Evolutionary conservation across 2,329 filamentous ascomycete species (phyloP).

Genomic region (Colletotrichum phormii): DNA sequence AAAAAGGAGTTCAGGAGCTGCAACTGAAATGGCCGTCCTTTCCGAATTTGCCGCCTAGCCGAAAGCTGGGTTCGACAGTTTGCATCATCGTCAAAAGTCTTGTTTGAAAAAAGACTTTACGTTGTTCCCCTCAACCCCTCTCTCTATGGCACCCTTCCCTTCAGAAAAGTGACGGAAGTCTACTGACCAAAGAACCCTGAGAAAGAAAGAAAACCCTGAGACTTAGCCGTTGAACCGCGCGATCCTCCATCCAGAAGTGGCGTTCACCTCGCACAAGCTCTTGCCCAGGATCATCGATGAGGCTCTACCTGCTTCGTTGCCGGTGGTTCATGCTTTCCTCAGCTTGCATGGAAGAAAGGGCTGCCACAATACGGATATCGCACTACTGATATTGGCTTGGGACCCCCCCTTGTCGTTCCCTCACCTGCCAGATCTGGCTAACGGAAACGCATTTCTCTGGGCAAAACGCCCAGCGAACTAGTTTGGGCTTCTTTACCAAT

Average conservation of each 20-base stretch:
- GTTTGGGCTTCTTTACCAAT: neutral
- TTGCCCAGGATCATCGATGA: conserved; percentile 6
- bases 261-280: neutral
- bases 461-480: conserved; percentile 23
- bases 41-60: neutral
- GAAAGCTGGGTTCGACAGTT: neutral
- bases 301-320: conserved; percentile 22
- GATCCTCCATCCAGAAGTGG: neutral
- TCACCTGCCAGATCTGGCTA: conserved; percentile 25
- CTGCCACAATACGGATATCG: neutral
- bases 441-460: conserved; percentile 24
- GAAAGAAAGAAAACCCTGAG: neutral
- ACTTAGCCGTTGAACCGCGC: neutral
- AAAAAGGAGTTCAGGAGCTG: neutral
- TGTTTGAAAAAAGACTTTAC: neutral
- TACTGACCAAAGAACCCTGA: neutral
- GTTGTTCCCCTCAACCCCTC: neutral
- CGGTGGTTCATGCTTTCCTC: neutral
- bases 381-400: conserved; percentile 10
- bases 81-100: neutral
- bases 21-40: neutral
- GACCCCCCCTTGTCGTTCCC: conserved; percentile 3
- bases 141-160: too few relatives aligned
- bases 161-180: neutral
- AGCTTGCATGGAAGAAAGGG: neutral